Base-by-base conservation (phyloP, 2,329 filamentous ascomycete species). In the Trichoderma lentiforme region DNA sequence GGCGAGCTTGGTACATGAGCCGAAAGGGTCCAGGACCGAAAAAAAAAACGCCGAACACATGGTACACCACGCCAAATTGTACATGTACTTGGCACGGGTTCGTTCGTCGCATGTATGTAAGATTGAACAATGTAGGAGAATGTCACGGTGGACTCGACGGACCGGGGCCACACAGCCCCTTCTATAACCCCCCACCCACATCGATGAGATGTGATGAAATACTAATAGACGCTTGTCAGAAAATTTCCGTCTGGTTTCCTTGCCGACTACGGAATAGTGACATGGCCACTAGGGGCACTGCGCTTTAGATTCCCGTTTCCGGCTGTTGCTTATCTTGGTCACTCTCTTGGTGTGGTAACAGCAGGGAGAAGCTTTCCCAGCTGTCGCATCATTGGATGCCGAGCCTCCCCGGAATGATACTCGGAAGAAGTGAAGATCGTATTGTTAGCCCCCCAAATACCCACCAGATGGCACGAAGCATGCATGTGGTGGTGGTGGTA, bases 181-280 rank as follows among this genome's bases (percentile, higher is more conserved):
- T 63, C 60, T 57, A 32, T 32, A 28, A 47, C 9, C 47, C 60
- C 60, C 60, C 68, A 67, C 62, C 30, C 63, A 53, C 32, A 60
- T 66, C 63, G 63, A 66, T 53, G 70, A 71, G 62, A 71, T 71
- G 62, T 71, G 70, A 71, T 71, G 24, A 43, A 53, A 71, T 66
- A 34, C 58, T 24, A 67, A 67, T 66, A 67, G 56, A 67, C 67
- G 67, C 67, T 70, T 70, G 67, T 70, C 70, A 71, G 51, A 67
- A 71, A 71, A 71, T 71, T 65, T 71, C 70, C 70, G 70, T 71
- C 63, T 71, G 63, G 70, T 60, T 71, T 53, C 70, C 43, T 65
- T 65, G 30, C 56, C 56, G 53, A 67, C 53, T 66, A 62, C 39
- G 70, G 63, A 36, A 61, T 71, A 71, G 63, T 34, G 62, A 36